phyloP scores from a whole-genome alignment of 805 yeast species.

The Hemisphaericaspora nanyangensis region DNA sequence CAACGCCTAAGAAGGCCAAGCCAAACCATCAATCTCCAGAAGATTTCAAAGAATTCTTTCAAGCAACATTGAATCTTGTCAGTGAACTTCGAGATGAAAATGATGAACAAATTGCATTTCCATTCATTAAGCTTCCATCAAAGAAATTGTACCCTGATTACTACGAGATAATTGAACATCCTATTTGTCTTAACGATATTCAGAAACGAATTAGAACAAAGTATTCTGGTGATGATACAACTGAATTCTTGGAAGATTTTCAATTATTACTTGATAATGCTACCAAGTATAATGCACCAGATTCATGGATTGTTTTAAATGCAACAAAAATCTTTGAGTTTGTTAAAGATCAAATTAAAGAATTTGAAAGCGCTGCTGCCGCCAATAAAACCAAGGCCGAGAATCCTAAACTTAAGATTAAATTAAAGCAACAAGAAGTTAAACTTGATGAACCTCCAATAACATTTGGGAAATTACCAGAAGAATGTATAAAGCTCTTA shows the following conservation, averaged over 20 bases:
- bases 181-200: conserved; percentile 32
- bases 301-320: conserved; percentile 59
- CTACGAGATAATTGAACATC: conserved; percentile 30
- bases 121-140: conserved; percentile 33
- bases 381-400: conserved; percentile 2
- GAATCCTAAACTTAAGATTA: conserved; percentile 11
- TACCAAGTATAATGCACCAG: conserved; percentile 37
- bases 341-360: conserved; percentile 48
- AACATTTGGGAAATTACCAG: conserved; percentile 17
- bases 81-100: conserved; percentile 28
- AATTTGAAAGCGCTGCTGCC: conserved; percentile 19
- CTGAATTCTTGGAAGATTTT: conserved; percentile 33
- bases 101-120: conserved; percentile 18
- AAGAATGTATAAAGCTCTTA: conserved; percentile 21
- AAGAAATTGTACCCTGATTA: conserved; percentile 39
- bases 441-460: conserved; percentile 11
- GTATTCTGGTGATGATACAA: conserved; percentile 36
- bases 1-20: conserved; percentile 13
- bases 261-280: conserved; percentile 36
- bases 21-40: conserved; percentile 16
- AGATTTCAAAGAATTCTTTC: conserved; percentile 26
- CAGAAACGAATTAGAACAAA: conserved; percentile 35
- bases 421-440: conserved; percentile 7
- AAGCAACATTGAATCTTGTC: conserved; percentile 28
- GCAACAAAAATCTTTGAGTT: conserved; percentile 54